phyloP scores from a whole-genome alignment of 2,329 filamentous ascomycete species.

The Hypoxylon sp. region DNA sequence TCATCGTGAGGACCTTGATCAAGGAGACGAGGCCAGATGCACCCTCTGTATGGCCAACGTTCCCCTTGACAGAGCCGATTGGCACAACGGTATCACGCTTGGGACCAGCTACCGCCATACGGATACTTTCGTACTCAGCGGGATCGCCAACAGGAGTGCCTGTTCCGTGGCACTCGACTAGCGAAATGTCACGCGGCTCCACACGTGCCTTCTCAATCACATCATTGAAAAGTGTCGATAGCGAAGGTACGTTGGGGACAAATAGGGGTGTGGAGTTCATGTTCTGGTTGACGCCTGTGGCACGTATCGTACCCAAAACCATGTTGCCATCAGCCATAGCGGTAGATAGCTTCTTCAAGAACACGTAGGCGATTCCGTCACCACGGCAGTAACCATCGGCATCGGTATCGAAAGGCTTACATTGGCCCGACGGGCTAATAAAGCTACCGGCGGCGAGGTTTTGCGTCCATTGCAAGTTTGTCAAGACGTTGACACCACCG shows the following conservation, averaged over 20 bases:
- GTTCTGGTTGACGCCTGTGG: slow-evolving; percentile 48
- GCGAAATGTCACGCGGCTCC: slow-evolving; percentile 39
- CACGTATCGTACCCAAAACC: slow-evolving; percentile 46
- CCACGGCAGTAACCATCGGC: slow-evolving; percentile 63
- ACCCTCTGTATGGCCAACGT: slow-evolving; percentile 48
- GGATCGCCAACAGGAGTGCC: slow-evolving; percentile 54
- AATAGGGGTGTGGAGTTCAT: slow-evolving; percentile 51
- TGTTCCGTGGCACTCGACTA: slow-evolving; percentile 51
- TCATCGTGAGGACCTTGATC: slow-evolving; percentile 45
- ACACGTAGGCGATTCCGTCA: slow-evolving; percentile 55
- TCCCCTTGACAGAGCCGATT: slow-evolving; percentile 47
- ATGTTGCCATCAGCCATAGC: slow-evolving; percentile 58
- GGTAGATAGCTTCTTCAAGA: slow-evolving; percentile 57
- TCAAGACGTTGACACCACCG: slow-evolving; percentile 46
- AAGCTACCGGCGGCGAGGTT: slow-evolving; percentile 41
- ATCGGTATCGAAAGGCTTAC: slow-evolving; percentile 48
- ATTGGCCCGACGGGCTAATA: slow-evolving; percentile 41
- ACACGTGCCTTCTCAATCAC: slow-evolving; percentile 38
- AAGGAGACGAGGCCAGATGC: slow-evolving; percentile 44
- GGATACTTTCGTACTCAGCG: slow-evolving; percentile 41
- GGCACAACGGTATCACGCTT: slow-evolving; percentile 10
- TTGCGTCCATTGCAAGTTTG: slow-evolving; percentile 36
- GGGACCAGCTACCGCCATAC: slow-evolving; percentile 35
- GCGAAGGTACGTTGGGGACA: slow-evolving; percentile 48
- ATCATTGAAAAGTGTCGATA: slow-evolving; percentile 43